Percentiles rank a stretch among this genome's conserved stretches.
Conservation (phyloP, 306 rosid genomes). For the Neltuma alba region DNA sequence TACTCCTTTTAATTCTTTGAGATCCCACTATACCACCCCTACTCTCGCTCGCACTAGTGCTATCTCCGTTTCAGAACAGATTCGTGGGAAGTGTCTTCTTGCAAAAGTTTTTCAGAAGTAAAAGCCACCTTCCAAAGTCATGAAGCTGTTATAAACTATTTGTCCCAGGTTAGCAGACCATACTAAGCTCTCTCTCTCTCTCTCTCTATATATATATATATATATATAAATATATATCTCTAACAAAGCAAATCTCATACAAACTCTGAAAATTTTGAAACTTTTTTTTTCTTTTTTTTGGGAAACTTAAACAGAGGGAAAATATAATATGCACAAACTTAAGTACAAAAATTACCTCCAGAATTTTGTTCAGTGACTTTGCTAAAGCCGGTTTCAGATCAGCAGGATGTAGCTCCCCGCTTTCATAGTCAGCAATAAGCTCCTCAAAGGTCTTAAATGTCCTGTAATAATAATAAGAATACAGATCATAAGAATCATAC, state of each 20-base stretch:
- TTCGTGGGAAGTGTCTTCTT: background rate
- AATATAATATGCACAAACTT: slow-evolving; percentile 14
- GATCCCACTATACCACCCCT: background rate
- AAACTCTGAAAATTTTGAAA: background rate
- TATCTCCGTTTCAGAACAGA: background rate
- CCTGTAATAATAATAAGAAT: slow-evolving; percentile 41
- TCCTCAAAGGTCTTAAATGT: slow-evolving; percentile 66
- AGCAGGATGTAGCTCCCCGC: slow-evolving; percentile 75
- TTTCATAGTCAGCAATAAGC: slow-evolving; percentile 60
- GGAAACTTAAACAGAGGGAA: background rate
- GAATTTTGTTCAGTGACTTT: slow-evolving; percentile 77
- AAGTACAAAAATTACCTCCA: slow-evolving; percentile 60
- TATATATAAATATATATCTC: no score
- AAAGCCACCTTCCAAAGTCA: background rate
- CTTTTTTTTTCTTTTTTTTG: background rate
- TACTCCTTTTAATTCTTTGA: background rate
- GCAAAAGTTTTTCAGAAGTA: background rate
- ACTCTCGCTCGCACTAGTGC: background rate
- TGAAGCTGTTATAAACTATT: background rate
- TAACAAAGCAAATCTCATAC: background rate
- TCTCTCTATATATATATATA: background rate
- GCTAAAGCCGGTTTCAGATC: slow-evolving; percentile 85
- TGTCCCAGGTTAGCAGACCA: background rate
- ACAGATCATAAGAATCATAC: slow-evolving; percentile 6
- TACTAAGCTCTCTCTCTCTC: background rate